These are phyloP conservation scores for Avicennia marina DNA, from an alignment of 257 asterid species.

Conservation along the genomic window DNA sequence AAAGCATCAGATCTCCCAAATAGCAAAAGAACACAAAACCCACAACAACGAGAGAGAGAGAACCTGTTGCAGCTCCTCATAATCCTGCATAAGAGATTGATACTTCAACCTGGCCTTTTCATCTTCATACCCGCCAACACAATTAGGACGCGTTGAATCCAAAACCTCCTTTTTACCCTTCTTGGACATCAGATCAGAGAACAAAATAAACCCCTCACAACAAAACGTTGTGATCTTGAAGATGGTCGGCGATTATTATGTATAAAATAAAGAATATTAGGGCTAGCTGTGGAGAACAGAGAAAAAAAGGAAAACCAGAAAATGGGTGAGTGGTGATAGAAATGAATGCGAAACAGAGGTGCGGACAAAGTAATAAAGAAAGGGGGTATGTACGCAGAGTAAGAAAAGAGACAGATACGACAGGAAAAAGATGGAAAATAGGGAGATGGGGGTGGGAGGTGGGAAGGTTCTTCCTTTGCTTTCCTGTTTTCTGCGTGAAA, in stretches of 20 bases:
- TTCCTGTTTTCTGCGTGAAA: conserved; percentile 54
- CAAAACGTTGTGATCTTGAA: conserved; percentile 22
- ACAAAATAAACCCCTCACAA: conserved; percentile 8
- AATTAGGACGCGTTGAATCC: conserved; percentile 27
- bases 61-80: conserved; percentile 64
- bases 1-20: conserved; percentile 27
- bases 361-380: conserved; percentile 27
- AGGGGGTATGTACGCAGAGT: conserved; percentile 23
- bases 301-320: conserved; percentile 19
- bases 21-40: conserved; percentile 10
- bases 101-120: conserved; percentile 48
- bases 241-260: conserved; percentile 14
- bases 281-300: conserved; percentile 7
- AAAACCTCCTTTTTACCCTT: conserved; percentile 48
- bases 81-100: conserved; percentile 68
- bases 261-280: not conserved
- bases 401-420: conserved; percentile 28
- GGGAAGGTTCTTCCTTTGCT: conserved; percentile 57
- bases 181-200: conserved; percentile 62
- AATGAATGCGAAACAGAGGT: conserved; percentile 18
- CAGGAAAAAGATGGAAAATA: conserved; percentile 28
- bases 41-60: not conserved
- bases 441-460: conserved; percentile 10
- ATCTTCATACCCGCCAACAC: conserved; percentile 32
- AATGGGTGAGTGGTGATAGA: conserved; percentile 17